Percentiles rank a stretch among this genome's conserved stretches.
Evolutionary conservation across 1,284 basidiomycete genomes (phyloP).

Genomic region (Ceratorhiza oryzae-sativae): DNA sequence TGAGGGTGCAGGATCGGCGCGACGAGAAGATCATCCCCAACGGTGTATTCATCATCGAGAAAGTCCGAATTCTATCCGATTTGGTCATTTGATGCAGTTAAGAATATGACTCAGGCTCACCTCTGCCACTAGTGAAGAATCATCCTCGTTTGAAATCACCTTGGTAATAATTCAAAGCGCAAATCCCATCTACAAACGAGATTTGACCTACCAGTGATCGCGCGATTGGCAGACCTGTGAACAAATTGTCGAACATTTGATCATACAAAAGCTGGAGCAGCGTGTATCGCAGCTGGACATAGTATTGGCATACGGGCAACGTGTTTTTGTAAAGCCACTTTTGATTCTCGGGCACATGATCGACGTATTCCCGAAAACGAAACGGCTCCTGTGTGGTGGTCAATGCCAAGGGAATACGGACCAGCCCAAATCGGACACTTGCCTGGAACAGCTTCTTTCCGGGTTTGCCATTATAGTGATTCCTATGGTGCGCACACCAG

Average conservation of each 20-base stretch:
- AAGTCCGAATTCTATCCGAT: slow-evolving; percentile 16
- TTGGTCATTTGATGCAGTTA: background rate
- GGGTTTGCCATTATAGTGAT: slow-evolving; percentile 34
- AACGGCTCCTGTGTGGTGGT: slow-evolving; percentile 22
- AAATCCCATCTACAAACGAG: background rate
- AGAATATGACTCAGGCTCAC: background rate
- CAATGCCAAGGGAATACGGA: background rate
- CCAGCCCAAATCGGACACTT: background rate
- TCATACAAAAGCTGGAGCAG: slow-evolving; percentile 38
- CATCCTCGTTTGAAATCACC: slow-evolving; percentile 38
- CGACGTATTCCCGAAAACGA: background rate
- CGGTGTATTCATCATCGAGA: slow-evolving; percentile 38
- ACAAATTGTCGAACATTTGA: slow-evolving; percentile 40
- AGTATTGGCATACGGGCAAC: slow-evolving; percentile 36
- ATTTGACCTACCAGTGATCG: slow-evolving; percentile 25
- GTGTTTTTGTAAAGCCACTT: slow-evolving; percentile 28
- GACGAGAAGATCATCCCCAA: slow-evolving; percentile 37
- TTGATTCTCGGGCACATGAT: slow-evolving; percentile 22
- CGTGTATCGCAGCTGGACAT: slow-evolving; percentile 36
- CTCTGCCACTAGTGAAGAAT: slow-evolving; percentile 27
- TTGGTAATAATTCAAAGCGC: background rate
- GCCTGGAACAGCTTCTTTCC: slow-evolving; percentile 38
- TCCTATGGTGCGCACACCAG: background rate
- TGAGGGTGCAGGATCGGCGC: slow-evolving; percentile 22
- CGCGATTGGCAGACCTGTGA: slow-evolving; percentile 38